Percentiles rank a stretch among this genome's conserved stretches.
phyloP scores from a whole-genome alignment of 2,329 filamentous ascomycete species.

The Fusarium virguliforme region DNA sequence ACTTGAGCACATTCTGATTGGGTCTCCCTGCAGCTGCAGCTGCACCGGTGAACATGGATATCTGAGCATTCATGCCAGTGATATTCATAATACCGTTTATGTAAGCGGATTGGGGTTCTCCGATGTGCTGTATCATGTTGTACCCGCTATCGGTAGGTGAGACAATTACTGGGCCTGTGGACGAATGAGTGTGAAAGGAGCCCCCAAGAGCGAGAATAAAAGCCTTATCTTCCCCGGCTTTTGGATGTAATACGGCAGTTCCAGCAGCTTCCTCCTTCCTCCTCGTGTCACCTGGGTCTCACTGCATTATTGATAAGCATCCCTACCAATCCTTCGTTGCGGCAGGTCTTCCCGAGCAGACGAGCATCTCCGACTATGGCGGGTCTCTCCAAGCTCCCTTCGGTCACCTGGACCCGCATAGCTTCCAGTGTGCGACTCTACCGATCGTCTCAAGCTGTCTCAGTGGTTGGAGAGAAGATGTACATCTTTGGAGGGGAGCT shows the following conservation, averaged over 20 bases:
- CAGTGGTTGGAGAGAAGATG: conserved; percentile 57
- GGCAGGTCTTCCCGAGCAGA: neutral
- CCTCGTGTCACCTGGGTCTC: neutral
- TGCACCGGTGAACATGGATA: conserved; percentile 12
- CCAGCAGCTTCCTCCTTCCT: neutral
- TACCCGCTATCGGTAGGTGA: neutral
- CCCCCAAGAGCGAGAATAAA: neutral
- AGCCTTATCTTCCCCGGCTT: conserved; percentile 6
- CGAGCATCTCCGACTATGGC: neutral
- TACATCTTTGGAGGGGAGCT: conserved; percentile 70
- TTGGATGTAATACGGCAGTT: conserved; percentile 1
- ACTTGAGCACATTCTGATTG: conserved; percentile 8
- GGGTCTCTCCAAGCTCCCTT: conserved; percentile 6
- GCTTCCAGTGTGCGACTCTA: conserved; percentile 56
- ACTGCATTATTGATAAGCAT: neutral
- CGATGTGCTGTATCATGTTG: conserved; percentile 3
- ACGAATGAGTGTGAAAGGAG: conserved; percentile 2
- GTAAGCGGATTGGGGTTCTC: conserved; percentile 2
- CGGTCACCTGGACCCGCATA: conserved; percentile 48
- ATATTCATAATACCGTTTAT: neutral
- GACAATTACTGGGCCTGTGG: conserved; percentile 9
- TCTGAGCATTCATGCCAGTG: neutral
- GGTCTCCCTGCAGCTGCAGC: neutral
- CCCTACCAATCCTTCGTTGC: neutral
- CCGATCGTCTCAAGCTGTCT: conserved; percentile 67